A percentile compares a stretch with the other conserved stretches of the same genome.
Evolutionary conservation across 1,284 basidiomycete genomes (phyloP).

Genomic region (Ustanciosporium gigantosporum): DNA sequence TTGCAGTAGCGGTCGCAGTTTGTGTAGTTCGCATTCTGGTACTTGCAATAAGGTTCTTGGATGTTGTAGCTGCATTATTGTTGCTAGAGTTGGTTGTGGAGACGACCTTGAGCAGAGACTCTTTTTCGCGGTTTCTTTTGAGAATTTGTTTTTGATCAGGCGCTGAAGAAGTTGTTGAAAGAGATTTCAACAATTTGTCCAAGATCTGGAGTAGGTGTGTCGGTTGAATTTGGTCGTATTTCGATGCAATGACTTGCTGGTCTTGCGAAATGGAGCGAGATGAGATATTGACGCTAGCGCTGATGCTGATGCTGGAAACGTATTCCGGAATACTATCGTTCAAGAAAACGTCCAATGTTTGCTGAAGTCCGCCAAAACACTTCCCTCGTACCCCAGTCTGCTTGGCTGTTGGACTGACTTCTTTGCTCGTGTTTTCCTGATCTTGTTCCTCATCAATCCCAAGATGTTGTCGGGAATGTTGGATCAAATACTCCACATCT

Average conservation of each 20-base stretch:
- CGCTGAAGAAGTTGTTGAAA: no score
- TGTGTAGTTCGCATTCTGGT: no score
- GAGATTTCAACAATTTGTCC: conserved; percentile 36
- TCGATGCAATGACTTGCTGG: neutral
- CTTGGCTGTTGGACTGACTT: neutral
- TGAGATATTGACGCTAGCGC: no score
- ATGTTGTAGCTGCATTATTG: no score
- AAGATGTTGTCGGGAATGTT: conserved; percentile 18
- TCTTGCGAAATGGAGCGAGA: no score
- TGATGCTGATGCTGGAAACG: conserved; percentile 59
- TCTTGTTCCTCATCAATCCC: no score
- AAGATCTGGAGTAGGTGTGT: conserved; percentile 18
- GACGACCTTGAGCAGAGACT: neutral
- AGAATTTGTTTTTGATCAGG: no score
- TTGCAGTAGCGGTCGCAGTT: no score
- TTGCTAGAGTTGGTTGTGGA: neutral
- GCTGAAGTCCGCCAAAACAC: conserved; percentile 5
- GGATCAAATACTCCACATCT: conserved; percentile 42
- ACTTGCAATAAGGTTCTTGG: no score
- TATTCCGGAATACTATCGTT: conserved; percentile 84
- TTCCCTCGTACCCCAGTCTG: neutral
- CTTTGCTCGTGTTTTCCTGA: no score
- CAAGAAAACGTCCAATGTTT: conserved; percentile 78
- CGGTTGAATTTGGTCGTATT: conserved; percentile 8
- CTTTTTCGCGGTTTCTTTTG: neutral